phyloP scores from a whole-genome alignment of 352 stramenopile species.

The Globisporangium apiculatum region DNA sequence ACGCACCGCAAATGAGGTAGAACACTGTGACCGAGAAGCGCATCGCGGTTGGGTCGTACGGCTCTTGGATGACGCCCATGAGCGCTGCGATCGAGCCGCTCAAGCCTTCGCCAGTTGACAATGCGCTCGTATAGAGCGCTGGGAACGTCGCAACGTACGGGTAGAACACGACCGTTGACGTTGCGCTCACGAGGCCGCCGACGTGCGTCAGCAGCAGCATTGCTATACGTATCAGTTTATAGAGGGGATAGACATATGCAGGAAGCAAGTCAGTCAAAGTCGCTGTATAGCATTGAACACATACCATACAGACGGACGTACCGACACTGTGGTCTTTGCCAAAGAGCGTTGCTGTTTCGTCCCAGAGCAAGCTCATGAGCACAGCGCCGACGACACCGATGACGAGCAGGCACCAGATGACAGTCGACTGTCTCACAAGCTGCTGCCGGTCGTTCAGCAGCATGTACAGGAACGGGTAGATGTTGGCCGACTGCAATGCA shows the following conservation, averaged over 20 bases:
- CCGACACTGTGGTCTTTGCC: slow-evolving; percentile 44
- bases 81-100: slow-evolving; percentile 55
- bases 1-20: slow-evolving; percentile 51
- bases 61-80: slow-evolving; percentile 49
- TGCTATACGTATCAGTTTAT: slow-evolving; percentile 12
- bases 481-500: slow-evolving; percentile 57
- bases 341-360: slow-evolving; percentile 36
- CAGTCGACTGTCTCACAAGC: slow-evolving; percentile 25
- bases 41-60: slow-evolving; percentile 29
- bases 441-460: slow-evolving; percentile 38
- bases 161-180: slow-evolving; percentile 68
- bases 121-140: slow-evolving; percentile 50
- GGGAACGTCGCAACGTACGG: slow-evolving; percentile 60
- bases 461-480: slow-evolving; percentile 73
- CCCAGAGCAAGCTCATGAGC: slow-evolving; percentile 55
- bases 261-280: no score
- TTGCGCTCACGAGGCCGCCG: slow-evolving; percentile 60
- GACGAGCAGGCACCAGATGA: slow-evolving; percentile 51
- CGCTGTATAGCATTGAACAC: not conserved
- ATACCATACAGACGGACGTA: slow-evolving; percentile 9
- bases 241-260: no score
- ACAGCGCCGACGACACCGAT: slow-evolving; percentile 39
- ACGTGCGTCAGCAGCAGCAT: slow-evolving; percentile 61
- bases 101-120: slow-evolving; percentile 58
- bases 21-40: slow-evolving; percentile 54